Percentiles rank a stretch among this genome's conserved stretches.
Evolutionary conservation across 2,329 filamentous ascomycete genomes (phyloP).

Genomic region (Fusarium mangiferae): DNA sequence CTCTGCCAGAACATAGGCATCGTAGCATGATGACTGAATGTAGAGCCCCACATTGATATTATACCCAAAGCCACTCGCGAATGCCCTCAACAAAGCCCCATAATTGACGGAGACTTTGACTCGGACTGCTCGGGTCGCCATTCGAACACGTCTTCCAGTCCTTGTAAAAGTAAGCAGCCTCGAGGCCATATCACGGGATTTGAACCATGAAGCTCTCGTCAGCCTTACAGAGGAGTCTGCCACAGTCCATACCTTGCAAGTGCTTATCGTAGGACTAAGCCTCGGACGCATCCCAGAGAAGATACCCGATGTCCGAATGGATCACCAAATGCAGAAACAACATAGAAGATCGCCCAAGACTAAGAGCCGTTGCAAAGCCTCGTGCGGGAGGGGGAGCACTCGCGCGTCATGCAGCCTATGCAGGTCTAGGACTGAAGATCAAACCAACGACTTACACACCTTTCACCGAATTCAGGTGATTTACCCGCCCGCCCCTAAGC

Average conservation of each 20-base stretch:
- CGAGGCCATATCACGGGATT: slow-evolving; percentile 14
- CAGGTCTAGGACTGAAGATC: slow-evolving; percentile 11
- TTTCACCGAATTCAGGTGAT: slow-evolving; percentile 7
- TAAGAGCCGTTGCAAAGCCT: background rate
- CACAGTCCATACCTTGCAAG: slow-evolving; percentile 33
- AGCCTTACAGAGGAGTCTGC: slow-evolving; percentile 37
- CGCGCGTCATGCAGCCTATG: slow-evolving; percentile 23
- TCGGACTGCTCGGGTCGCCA: background rate
- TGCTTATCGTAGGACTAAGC: slow-evolving; percentile 41
- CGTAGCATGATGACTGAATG: background rate
- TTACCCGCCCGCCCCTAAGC: background rate
- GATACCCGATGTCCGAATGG: background rate
- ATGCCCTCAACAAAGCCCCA: background rate
- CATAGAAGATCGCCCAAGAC: background rate
- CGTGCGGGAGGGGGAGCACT: background rate
- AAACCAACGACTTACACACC: slow-evolving; percentile 22
- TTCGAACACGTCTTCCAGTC: background rate
- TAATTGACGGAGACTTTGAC: background rate
- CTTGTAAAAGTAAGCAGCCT: slow-evolving; percentile 7
- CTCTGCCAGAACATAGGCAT: background rate
- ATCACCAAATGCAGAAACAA: slow-evolving; percentile 9
- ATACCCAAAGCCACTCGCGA: background rate
- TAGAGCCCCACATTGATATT: slow-evolving; percentile 8
- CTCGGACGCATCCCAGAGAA: slow-evolving; percentile 1
- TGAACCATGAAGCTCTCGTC: slow-evolving; percentile 38